Evolutionary conservation across 768 basidiomycete species (phyloP).

Genomic region (Lentinus tigrinus): DNA sequence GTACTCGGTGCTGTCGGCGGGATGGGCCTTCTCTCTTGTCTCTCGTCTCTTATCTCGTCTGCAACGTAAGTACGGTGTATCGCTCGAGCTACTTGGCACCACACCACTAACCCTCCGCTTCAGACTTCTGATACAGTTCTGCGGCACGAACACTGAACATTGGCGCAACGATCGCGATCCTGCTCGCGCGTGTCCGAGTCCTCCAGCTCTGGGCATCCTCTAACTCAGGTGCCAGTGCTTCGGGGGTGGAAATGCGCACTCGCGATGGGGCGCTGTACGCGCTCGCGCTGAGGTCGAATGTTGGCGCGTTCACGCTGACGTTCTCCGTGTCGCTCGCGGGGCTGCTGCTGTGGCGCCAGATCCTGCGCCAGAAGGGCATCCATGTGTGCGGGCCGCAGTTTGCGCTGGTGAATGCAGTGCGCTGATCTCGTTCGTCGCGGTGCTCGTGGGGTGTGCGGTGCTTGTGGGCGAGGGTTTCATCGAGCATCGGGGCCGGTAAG

Average conservation of each 20-base stretch:
- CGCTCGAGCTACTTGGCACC: neutral
- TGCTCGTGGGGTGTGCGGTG: conserved; percentile 62
- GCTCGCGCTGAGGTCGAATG: conserved; percentile 84
- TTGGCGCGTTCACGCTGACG: conserved; percentile 87
- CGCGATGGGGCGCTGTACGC: conserved; percentile 40
- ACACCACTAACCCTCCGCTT: neutral
- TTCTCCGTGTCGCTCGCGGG: conserved; percentile 89
- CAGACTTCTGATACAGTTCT: conserved; percentile 37
- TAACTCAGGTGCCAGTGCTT: no score
- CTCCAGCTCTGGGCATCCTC: conserved; percentile 44
- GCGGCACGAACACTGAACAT: conserved; percentile 94
- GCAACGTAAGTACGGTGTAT: conserved; percentile 58
- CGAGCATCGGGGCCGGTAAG: conserved; percentile 3
- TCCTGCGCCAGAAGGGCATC: conserved; percentile 73
- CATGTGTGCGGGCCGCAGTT: conserved; percentile 60
- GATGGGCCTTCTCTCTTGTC: conserved; percentile 67
- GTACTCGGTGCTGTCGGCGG: conserved; percentile 40
- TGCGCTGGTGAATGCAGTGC: conserved; percentile 74
- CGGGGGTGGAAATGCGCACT: conserved; percentile 14
- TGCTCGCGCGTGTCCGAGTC: conserved; percentile 82
- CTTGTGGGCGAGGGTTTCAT: conserved; percentile 69
- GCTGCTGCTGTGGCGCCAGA: conserved; percentile 76
- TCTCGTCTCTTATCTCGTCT: no score
- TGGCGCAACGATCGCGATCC: conserved; percentile 85
- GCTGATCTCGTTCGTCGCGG: conserved; percentile 64